Evolutionary conservation across 1,139 yeast genomes (phyloP).

Genomic region (Blastobotrys raffinosifermentans): DNA sequence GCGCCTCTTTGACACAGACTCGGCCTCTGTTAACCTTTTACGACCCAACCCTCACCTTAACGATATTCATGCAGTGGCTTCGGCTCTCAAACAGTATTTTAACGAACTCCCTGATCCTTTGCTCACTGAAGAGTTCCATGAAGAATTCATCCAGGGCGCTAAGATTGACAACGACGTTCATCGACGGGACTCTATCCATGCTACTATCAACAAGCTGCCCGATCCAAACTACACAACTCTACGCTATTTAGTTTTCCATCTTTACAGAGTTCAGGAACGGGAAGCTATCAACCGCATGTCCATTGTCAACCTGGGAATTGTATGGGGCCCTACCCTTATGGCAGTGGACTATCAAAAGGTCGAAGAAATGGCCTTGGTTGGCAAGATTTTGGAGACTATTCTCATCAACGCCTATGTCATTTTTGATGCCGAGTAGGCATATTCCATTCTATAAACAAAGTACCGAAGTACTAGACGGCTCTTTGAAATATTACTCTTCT

Average conservation of each 20-base stretch:
- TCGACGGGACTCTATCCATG: slow-evolving; percentile 72
- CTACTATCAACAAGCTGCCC: slow-evolving; percentile 80
- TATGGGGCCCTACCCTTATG: slow-evolving; percentile 91
- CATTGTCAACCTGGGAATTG: slow-evolving; percentile 68
- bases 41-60: slow-evolving; percentile 43
- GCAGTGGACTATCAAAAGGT: slow-evolving; percentile 59
- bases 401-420: slow-evolving; percentile 81
- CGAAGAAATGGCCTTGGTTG: slow-evolving; percentile 76
- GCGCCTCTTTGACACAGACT: slow-evolving; percentile 71
- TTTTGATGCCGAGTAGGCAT: slow-evolving; percentile 58
- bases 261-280: slow-evolving; percentile 64
- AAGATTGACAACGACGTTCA: slow-evolving; percentile 55
- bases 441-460: slow-evolving; percentile 12
- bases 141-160: slow-evolving; percentile 76
- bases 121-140: slow-evolving; percentile 59
- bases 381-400: slow-evolving; percentile 76
- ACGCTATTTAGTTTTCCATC: slow-evolving; percentile 76
- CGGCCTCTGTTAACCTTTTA: slow-evolving; percentile 56
- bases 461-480: slow-evolving; percentile 1
- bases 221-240: slow-evolving; percentile 94
- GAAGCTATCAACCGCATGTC: slow-evolving; percentile 73
- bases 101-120: slow-evolving; percentile 79
- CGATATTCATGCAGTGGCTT: slow-evolving; percentile 55
- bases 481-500: slow-evolving; percentile 15
- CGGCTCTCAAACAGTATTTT: slow-evolving; percentile 67